Evolutionary conservation across 2,329 filamentous ascomycete species (phyloP), one percentile per base, ranked within the genome.

Genomic region (Colletotrichum tanaceti): DNA sequence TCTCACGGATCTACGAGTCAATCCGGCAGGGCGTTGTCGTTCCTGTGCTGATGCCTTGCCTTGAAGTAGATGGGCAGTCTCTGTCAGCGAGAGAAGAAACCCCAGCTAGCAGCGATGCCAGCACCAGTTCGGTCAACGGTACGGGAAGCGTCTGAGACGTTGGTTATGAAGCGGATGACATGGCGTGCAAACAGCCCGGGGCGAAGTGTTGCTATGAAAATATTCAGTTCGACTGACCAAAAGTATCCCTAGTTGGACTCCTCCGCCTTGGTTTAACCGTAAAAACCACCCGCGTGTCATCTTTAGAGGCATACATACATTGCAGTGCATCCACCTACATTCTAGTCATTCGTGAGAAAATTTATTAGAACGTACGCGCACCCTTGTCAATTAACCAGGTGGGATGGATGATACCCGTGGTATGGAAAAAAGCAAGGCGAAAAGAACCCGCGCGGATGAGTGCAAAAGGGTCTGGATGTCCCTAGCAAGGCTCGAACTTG

Each of bases 1-100:
- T 78, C 11, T 75, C 71, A 50, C 73, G 72, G 35, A 72, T 79
- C 2, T 79, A 79, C 57, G 77, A 79, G 73, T 55, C 64, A 7
- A 60, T 70, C 13, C 67, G 70, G 10, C 43, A 43, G 20, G 67
- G 58, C 20, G 7, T 5, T 24, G 52, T 70, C 16, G 61, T 67
- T 7, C 58, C 64, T 13, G n/a, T 14, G 11, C 44, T 71, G 28
- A 58, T 71, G 58, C 47, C 41, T 4, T 54, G 35, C 16, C 41
- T 39, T 43, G 16, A 44, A 3, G n/a, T 13, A 13, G 18, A n/a
- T 9, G 24, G 2, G 6, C 46, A 57, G 10, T 18, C 14, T 20
- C 7, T 11, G n/a, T 22, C 22, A 22, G 18, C 28, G 10, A 38
- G 38, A 38, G 4, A 9, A 18, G 46, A 41, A 35, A 53, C 55